These are phyloP conservation scores for Marasmius oreades DNA, from an alignment of 1,284 basidiomycete species.

Conservation along the genomic window DNA sequence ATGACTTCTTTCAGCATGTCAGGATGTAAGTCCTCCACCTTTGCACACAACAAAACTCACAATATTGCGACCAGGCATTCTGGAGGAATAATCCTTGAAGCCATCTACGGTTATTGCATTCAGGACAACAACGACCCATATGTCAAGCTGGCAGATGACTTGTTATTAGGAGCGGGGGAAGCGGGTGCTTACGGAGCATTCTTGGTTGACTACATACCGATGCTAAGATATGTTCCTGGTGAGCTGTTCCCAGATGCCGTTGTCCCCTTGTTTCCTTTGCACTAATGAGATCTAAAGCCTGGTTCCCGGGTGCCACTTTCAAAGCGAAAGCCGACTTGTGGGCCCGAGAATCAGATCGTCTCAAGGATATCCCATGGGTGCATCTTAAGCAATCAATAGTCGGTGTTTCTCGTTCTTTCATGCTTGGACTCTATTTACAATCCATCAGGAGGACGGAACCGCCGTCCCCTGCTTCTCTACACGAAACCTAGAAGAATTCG, in stretches of 20 bases:
- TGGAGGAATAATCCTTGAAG: conserved; percentile 23
- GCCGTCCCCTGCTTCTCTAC: not conserved
- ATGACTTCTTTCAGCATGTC: conserved; percentile 22
- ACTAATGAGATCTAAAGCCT: conserved; percentile 5
- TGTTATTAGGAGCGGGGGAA: not conserved
- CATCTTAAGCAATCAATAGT: not conserved
- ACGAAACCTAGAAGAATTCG: not conserved
- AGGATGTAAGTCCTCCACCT: conserved; percentile 15
- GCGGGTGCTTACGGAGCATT: conserved; percentile 22
- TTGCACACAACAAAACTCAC: not conserved
- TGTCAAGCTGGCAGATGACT: conserved; percentile 21
- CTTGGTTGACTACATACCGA: conserved; percentile 26
- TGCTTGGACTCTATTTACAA: not conserved
- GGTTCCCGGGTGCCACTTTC: conserved; percentile 6
- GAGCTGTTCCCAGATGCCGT: not conserved
- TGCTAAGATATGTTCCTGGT: conserved; percentile 20
- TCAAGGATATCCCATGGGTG: conserved; percentile 2
- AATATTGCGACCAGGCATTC: conserved; percentile 17
- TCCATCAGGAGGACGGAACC: not conserved
- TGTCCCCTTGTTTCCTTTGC: conserved; percentile 4
- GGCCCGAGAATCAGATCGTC: not conserved
- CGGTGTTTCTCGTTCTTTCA: not conserved
- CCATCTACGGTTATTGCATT: conserved; percentile 27
- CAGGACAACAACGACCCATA: conserved; percentile 25
- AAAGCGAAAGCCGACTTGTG: not conserved